phyloP scores from a whole-genome alignment of 805 yeast species.

The Pichia phayaonensis region DNA sequence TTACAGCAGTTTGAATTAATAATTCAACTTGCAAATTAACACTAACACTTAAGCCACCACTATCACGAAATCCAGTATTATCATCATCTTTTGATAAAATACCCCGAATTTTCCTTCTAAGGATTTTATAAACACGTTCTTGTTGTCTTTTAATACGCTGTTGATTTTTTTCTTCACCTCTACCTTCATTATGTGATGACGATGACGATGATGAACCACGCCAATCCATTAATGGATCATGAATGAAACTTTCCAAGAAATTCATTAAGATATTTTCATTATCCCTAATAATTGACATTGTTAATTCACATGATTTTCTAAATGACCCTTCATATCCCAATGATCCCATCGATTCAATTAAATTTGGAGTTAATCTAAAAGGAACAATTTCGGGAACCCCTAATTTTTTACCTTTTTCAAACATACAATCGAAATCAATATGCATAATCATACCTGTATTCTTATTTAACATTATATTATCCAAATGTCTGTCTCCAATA shows the following conservation, averaged over 20 bases:
- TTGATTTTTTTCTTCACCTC: slow-evolving; percentile 8
- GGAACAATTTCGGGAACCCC: slow-evolving; percentile 92
- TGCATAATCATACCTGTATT: slow-evolving; percentile 76
- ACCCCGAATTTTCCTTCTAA: slow-evolving; percentile 78
- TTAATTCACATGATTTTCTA: slow-evolving; percentile 77
- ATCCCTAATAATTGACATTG: slow-evolving; percentile 60
- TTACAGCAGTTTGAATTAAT: slow-evolving; percentile 73
- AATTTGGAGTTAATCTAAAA: slow-evolving; percentile 79
- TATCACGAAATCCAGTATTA: slow-evolving; percentile 29
- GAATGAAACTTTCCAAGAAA: slow-evolving; percentile 82
- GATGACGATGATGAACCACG: slow-evolving; percentile 21
- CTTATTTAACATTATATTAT: slow-evolving; percentile 70
- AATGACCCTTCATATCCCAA: slow-evolving; percentile 87
- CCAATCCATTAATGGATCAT: slow-evolving; percentile 90
- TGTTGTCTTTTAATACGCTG: slow-evolving; percentile 15
- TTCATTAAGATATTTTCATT: slow-evolving; percentile 85
- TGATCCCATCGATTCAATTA: slow-evolving; percentile 81
- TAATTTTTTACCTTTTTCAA: slow-evolving; percentile 71
- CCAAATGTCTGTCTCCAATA: slow-evolving; percentile 94
- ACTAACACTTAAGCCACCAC: slow-evolving; percentile 70
- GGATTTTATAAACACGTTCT: slow-evolving; percentile 55
- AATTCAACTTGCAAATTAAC: slow-evolving; percentile 90
- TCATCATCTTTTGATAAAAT: slow-evolving; percentile 58
- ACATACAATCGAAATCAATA: slow-evolving; percentile 94
- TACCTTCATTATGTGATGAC: neutral